Base-by-base conservation (phyloP, 768 basidiomycete species). In the Sistotremastrum niveocremeum region DNA sequence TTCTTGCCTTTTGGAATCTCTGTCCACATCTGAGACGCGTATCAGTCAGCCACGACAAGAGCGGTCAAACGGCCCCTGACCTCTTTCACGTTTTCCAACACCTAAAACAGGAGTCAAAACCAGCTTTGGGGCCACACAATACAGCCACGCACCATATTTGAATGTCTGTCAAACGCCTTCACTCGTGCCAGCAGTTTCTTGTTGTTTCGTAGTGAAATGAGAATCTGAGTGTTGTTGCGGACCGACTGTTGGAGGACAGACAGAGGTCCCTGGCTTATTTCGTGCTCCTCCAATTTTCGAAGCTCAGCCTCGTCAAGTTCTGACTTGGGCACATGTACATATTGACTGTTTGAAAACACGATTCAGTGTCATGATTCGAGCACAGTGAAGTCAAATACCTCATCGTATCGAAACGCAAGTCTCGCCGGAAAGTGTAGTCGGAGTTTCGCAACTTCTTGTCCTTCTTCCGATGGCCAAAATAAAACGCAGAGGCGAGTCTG, bases 161-260 rank as follows among this genome's bases (percentile, higher is more conserved):
- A 87, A 65, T 99, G 95, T 60, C 95, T 74, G 64, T 99, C 95
- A 61, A 99, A 99, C 0, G 95, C 95, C 65, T 99, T 99, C 46
- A 97, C 93, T 42, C 93, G 78, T 34, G 88, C 87, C 41, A 91
- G 73, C 34, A 99, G 69, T 65, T 99, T 99, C 71, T 94, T 97
- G 74, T 98, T 97, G 70, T 98, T 99, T 56, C 95, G 73, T 47
- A 99, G 72, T 12, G 91, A 93, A 58, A 99, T 93, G 52, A 99
- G 79, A 53, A 99, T 86, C 68, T 99, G 95, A 8, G 93, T 82
- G 65, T 95, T 89, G 64, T 97, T 94, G 64, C 95, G 76, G 54
- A 99, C 95, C 33, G 93, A 87, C 63, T 95, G 91, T 64, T 99
- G 95, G 45, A 95, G 73, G 42, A 95, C 91, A 37, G 90, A 93